Evolutionary conservation across 805 yeast genomes (phyloP).

Genomic region (Metschnikowia corniflorae): DNA sequence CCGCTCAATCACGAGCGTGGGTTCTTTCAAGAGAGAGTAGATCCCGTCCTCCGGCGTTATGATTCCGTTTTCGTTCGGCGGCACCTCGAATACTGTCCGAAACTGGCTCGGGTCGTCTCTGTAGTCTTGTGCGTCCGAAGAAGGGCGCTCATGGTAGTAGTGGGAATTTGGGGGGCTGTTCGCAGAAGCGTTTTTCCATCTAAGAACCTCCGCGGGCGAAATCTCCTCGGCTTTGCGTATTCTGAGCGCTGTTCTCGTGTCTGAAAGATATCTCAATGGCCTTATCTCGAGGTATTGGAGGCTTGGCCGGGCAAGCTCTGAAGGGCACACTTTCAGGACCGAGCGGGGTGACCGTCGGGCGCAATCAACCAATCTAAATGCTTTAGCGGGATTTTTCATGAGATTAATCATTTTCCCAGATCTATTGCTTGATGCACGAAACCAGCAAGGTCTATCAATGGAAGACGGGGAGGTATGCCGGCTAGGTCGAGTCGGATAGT

Average conservation of each 20-base stretch:
- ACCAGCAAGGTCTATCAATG: too few species aligned
- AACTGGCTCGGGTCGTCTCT: constrained; percentile 26
- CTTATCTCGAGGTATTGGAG: too few species aligned
- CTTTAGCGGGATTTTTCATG: too few species aligned
- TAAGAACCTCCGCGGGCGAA: constrained; percentile 32
- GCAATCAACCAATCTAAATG: too few species aligned
- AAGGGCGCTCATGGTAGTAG: constrained; percentile 29
- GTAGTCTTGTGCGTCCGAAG: constrained; percentile 21
- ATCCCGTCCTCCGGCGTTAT: constrained; percentile 58
- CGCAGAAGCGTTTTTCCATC: constrained; percentile 14
- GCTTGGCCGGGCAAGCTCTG: too few species aligned
- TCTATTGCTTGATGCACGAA: too few species aligned
- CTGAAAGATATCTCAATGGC: constrained; percentile 5
- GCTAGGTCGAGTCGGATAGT: too few species aligned
- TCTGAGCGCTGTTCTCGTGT: constrained; percentile 6
- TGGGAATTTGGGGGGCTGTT: constrained; percentile 15
- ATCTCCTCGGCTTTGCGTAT: constrained; percentile 33
- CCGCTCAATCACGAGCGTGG: constrained; percentile 83
- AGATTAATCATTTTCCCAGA: too few species aligned
- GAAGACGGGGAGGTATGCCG: too few species aligned
- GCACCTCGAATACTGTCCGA: constrained; percentile 31
- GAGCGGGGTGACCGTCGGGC: too few species aligned
- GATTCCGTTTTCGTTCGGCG: constrained; percentile 47
- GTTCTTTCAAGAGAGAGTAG: constrained; percentile 63
- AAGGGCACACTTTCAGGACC: too few species aligned